phyloP scores from a whole-genome alignment of 345 rosid genomes.

The rapeseed (Brassica napus) region Da-Ae NC_063450.1:43302001-43302500 shows the following conservation, averaged over 20 bases:
- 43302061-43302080: background rate
- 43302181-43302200: conserved; percentile 6
- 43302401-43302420: conserved; percentile 73
- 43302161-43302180: background rate
- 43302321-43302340: background rate
- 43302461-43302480: conserved; percentile 64
- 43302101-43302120: background rate
- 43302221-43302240: conserved; percentile 18
- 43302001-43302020: background rate
- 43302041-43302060: background rate
- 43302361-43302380: conserved; percentile 3
- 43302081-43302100: background rate
- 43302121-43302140: background rate
- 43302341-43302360: conserved; percentile 1
- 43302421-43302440: conserved; percentile 77
- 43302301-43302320: background rate
- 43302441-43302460: conserved; percentile 68
- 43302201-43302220: background rate
- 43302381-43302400: conserved; percentile 56
- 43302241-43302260: background rate
- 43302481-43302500: conserved; percentile 76
- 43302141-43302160: background rate
- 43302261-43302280: conserved; percentile 7
- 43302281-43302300: conserved; percentile 11
- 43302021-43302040: background rate